These are phyloP conservation scores for Oidium heveae DNA, from an alignment of 2,329 filamentous ascomycete genomes.

Conservation along the genomic window DNA sequence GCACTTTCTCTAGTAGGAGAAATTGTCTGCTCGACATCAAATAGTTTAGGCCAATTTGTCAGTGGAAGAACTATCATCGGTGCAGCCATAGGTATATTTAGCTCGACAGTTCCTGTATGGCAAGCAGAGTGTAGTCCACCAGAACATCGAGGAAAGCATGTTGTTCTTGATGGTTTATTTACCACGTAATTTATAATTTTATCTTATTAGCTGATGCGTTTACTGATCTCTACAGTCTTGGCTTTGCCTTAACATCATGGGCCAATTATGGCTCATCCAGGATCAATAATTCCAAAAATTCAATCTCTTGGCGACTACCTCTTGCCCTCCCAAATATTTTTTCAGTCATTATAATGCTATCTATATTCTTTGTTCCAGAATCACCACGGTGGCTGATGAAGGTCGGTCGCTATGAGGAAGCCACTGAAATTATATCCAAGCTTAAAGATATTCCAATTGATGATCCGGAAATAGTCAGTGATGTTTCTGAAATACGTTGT, in stretches of 20 bases:
- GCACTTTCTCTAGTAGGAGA: neutral
- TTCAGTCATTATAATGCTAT: constrained; percentile 58
- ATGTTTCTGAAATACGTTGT: constrained; percentile 35
- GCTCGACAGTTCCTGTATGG: constrained; percentile 31
- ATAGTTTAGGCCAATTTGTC: constrained; percentile 25
- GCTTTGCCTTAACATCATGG: constrained; percentile 19
- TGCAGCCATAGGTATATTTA: constrained; percentile 26
- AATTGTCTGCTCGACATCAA: neutral
- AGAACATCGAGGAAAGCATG: constrained; percentile 20
- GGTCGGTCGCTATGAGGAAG: constrained; percentile 91
- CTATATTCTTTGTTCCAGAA: constrained; percentile 80
- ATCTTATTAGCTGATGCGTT: neutral
- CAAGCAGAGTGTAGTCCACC: constrained; percentile 26
- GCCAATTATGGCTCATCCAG: constrained; percentile 19
- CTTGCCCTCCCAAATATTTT: constrained; percentile 81
- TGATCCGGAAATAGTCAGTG: constrained; percentile 15
- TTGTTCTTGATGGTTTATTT: constrained; percentile 17
- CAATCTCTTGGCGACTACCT: constrained; percentile 68
- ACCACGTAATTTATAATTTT: constrained; percentile 7
- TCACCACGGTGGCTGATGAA: constrained; percentile 91
- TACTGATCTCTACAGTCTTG: constrained; percentile 8
- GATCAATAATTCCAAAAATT: constrained; percentile 10
- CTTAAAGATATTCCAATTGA: neutral
- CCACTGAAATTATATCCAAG: constrained; percentile 13
- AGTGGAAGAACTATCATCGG: constrained; percentile 24